phyloP scores from a whole-genome alignment of 192 early-diverging fungal species.

The Coemansia sp. region DNA sequence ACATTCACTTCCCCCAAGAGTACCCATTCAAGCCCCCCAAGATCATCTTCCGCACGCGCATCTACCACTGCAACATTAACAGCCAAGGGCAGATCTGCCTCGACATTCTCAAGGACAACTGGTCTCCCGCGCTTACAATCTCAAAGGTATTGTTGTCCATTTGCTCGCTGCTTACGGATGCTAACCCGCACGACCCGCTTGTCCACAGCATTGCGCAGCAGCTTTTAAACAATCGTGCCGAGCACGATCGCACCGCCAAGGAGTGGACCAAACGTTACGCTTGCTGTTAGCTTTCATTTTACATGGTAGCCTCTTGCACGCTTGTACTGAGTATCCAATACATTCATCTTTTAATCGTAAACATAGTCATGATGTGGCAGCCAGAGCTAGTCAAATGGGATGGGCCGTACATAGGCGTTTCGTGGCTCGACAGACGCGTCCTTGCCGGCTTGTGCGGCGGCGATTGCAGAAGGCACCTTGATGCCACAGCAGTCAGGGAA shows the following conservation, averaged over 20 bases:
- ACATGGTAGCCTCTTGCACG: not conserved
- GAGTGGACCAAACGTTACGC: constrained; percentile 78
- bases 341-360: not conserved
- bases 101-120: constrained; percentile 98
- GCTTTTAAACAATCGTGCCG: constrained; percentile 90
- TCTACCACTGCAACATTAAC: constrained; percentile 99
- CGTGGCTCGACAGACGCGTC: constrained; percentile 16
- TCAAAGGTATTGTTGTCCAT: constrained; percentile 97
- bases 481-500: constrained; percentile 57
- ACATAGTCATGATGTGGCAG: not conserved
- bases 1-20: constrained; percentile 97
- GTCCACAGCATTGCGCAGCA: constrained; percentile 97
- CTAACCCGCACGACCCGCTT: constrained; percentile 97
- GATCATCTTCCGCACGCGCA: constrained; percentile 93
- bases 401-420: constrained; percentile 35
- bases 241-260: constrained; percentile 85
- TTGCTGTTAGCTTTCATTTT: not conserved
- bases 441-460: constrained; percentile 28
- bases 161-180: constrained; percentile 97
- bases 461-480: constrained; percentile 55
- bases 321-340: not conserved
- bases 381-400: constrained; percentile 48
- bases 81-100: constrained; percentile 96
- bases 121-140: constrained; percentile 98
- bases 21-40: constrained; percentile 99